phyloP scores from a whole-genome alignment of 139 green algal species.

The Coelastrella sp. region DNA sequence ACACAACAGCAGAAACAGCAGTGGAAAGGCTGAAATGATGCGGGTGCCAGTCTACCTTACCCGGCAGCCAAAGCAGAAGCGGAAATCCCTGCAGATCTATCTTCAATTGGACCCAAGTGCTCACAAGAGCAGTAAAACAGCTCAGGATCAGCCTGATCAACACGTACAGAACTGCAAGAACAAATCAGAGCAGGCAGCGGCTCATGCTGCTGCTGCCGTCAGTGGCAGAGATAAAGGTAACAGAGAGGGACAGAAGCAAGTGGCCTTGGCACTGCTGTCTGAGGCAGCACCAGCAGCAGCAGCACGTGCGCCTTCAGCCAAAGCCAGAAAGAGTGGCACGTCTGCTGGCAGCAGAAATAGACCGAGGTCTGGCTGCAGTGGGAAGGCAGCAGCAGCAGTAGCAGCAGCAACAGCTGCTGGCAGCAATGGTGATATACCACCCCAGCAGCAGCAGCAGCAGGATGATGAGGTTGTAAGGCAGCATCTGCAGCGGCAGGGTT shows the following conservation, averaged over 20 bases:
- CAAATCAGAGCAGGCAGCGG: background rate
- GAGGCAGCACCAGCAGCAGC: background rate
- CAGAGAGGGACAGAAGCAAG: background rate
- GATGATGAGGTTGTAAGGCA: background rate
- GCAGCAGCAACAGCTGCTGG: background rate
- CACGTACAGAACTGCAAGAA: background rate
- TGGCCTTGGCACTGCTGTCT: background rate
- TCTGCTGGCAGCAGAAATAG: background rate
- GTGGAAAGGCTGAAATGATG: background rate
- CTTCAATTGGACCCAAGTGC: background rate
- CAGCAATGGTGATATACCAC: background rate
- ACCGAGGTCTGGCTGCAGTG: background rate
- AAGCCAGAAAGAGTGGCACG: background rate
- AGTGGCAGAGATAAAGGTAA: background rate
- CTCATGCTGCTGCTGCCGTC: background rate
- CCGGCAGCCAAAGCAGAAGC: background rate
- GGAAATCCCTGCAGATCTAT: background rate
- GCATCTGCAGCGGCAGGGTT: conserved; percentile 18
- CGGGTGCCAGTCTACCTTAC: background rate
- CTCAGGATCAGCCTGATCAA: background rate
- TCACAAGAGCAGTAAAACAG: background rate
- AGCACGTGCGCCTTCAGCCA: background rate
- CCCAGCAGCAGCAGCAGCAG: background rate
- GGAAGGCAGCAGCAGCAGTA: background rate
- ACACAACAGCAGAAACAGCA: background rate